Base-by-base conservation (phyloP, 192 early-diverging fungal species). In the Linnemannia elongata region DNA sequence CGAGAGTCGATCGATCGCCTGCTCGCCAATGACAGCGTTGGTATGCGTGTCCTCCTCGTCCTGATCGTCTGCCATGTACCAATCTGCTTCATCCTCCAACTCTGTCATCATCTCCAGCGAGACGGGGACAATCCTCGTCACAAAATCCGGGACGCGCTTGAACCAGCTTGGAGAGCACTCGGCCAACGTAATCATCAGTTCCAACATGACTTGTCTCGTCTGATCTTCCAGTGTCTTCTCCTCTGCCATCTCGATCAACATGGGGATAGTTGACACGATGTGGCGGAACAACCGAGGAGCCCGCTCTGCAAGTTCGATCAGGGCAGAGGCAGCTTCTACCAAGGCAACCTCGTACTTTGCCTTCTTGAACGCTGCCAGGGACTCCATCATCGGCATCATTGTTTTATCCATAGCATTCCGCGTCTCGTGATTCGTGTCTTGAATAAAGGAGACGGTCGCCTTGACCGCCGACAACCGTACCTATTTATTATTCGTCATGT, bases 81-180 rank as follows among this genome's bases (percentile, higher is more conserved):
- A 99, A 7, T 89, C 91, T 78, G 94, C 92, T 44, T 93, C 93
- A 84, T 98, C 97, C 76, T 98, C 98, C 54, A 99, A 88, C 72
- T 96, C 93, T 42, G 94, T 94, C 95, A 99, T 97, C 99, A 98
- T 98, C 87, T 96, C 92, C 91, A 99, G 86, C 68, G 96, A 91
- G 47, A 98, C 92, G 1, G 99, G 99, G 69, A 99, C 94, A 39
- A 99, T 39, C 36, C 91, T 92, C 27, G 85, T 63, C 72, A 91
- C 91, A 89, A 98, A 99, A 78, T 94, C 93, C n/a, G 94, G 89
- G 2, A 79, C 74, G 69, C 94, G 81, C 92, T 99, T 99, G 88
- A 97, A 92, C 95, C 97, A 95, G 9, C 90, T 94, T 7, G 98
- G 96, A 27, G 95, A 92, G 33, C 93, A 90, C 81, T 99, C 99